Conservation (phyloP, 495 filamentous ascomycete genomes). For the Echria macrotheca region DNA sequence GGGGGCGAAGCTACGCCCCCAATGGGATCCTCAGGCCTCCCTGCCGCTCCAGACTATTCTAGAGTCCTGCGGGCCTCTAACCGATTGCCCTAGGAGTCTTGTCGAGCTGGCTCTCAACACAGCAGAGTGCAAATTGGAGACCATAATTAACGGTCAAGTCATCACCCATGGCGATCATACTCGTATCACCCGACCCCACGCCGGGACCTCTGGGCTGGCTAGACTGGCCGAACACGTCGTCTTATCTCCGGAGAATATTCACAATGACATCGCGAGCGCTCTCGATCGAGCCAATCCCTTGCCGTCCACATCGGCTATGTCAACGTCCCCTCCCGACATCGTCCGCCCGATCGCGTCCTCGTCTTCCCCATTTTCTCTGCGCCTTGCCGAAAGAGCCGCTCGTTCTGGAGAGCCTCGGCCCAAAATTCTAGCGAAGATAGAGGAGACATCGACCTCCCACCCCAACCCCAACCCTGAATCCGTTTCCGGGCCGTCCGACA, state of each 20-base stretch:
- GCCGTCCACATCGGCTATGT: no score
- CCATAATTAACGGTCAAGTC: no score
- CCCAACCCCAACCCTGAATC: background rate
- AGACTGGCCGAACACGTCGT: no score
- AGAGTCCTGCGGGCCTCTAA: background rate
- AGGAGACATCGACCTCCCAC: background rate
- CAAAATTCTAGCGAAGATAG: conserved; percentile 1
- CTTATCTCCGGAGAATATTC: no score
- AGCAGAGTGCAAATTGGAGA: background rate
- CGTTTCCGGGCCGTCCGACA: no score
- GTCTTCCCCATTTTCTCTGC: background rate
- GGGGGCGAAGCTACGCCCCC: conserved; percentile 12
- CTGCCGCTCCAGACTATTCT: background rate
- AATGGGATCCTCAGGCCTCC: conserved; percentile 12
- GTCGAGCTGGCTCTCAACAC: background rate
- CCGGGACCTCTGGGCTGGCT: no score
- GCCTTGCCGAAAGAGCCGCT: background rate
- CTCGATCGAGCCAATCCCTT: no score
- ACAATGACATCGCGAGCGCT: no score
- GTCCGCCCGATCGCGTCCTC: background rate
- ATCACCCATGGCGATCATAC: background rate
- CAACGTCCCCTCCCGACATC: background rate
- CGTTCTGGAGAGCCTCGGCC: background rate
- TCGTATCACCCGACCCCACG: background rate
- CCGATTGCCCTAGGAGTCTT: background rate